Evolutionary conservation across 2,329 filamentous ascomycete genomes (phyloP).

Genomic region (Acrocalymma vagum): DNA sequence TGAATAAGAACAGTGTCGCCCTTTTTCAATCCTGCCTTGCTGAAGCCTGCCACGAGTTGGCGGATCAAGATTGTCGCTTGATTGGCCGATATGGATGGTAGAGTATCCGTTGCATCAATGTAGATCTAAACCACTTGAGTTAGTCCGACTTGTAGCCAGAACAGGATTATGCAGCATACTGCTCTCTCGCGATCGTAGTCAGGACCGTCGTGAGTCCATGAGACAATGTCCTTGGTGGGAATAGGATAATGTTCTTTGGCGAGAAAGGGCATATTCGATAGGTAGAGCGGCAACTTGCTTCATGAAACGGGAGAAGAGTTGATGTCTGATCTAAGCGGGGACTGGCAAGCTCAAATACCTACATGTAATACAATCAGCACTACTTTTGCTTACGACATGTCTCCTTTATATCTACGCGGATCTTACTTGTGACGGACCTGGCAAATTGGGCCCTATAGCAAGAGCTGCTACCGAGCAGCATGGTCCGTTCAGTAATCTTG

Average conservation of each 20-base stretch:
- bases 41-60: slow-evolving; percentile 60
- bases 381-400: too few relatives aligned
- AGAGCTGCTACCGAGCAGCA: too few relatives aligned
- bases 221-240: slow-evolving; percentile 20
- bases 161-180: slow-evolving; percentile 12
- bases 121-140: slow-evolving; percentile 53
- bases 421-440: too few relatives aligned
- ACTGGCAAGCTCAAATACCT: too few relatives aligned
- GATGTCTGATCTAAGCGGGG: neutral
- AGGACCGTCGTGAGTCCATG: slow-evolving; percentile 18
- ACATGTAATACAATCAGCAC: too few relatives aligned
- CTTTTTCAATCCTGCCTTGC: slow-evolving; percentile 54
- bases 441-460: too few relatives aligned
- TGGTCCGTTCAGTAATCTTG: too few relatives aligned
- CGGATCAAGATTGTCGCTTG: slow-evolving; percentile 56
- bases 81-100: slow-evolving; percentile 55
- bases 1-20: slow-evolving; percentile 63
- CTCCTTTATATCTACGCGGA: too few relatives aligned
- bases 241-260: slow-evolving; percentile 16
- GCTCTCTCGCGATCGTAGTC: slow-evolving; percentile 16
- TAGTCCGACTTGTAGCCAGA: neutral
- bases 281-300: neutral
- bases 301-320: neutral
- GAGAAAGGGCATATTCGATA: slow-evolving; percentile 33
- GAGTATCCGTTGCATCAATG: slow-evolving; percentile 57